Evolutionary conservation across 257 asterid genomes (phyloP).

Genomic region (Nicotiana benthamiana): DNA sequence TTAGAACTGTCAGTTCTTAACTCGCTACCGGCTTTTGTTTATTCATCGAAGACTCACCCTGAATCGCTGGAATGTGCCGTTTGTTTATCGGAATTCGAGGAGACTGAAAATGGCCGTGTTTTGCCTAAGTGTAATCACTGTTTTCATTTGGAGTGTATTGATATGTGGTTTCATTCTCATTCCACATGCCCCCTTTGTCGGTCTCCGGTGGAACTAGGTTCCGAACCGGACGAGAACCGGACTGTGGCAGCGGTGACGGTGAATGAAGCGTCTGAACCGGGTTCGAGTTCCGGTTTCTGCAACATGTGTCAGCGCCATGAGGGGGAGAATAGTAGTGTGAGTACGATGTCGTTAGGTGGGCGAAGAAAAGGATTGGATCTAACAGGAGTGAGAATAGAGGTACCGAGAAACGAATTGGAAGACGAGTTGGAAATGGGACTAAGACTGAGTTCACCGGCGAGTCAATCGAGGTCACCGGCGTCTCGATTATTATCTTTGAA

Average conservation of each 20-base stretch:
- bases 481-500: slow-evolving; percentile 44
- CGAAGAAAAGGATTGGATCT: slow-evolving; percentile 49
- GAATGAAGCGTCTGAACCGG: slow-evolving; percentile 19
- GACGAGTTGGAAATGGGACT: slow-evolving; percentile 24
- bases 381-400: slow-evolving; percentile 43
- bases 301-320: slow-evolving; percentile 17
- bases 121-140: slow-evolving; percentile 64
- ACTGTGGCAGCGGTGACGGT: slow-evolving; percentile 4
- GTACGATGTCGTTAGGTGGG: slow-evolving; percentile 21
- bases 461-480: slow-evolving; percentile 37
- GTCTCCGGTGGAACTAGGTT: slow-evolving; percentile 42
- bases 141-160: slow-evolving; percentile 69
- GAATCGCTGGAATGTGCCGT: slow-evolving; percentile 59
- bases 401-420: slow-evolving; percentile 43
- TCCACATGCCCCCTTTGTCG: slow-evolving; percentile 90
- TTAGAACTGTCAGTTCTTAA: slow-evolving; percentile 48
- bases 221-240: slow-evolving; percentile 12
- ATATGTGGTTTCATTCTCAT: slow-evolving; percentile 78
- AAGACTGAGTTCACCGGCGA: slow-evolving; percentile 37
- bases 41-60: slow-evolving; percentile 27
- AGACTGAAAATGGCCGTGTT: slow-evolving; percentile 45
- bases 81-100: slow-evolving; percentile 69
- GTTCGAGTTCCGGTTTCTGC: slow-evolving; percentile 32
- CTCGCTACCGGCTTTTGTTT: slow-evolving; percentile 46
- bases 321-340: neutral